Evolutionary conservation across 495 filamentous ascomycete species (phyloP).

Genomic region (Rhizodiscina lignyota): DNA sequence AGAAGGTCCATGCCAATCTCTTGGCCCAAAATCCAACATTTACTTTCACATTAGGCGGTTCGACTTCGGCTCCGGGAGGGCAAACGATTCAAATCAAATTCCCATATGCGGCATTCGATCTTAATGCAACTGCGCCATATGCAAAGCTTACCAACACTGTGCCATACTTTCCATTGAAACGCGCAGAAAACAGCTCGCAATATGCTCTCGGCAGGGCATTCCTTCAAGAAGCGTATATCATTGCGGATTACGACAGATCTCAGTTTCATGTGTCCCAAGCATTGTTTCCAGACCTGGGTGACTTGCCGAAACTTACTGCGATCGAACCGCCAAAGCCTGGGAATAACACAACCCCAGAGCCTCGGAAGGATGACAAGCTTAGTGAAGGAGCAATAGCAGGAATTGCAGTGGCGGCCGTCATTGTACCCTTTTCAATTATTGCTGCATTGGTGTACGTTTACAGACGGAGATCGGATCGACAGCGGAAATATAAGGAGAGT

Average conservation of each 20-base stretch:
- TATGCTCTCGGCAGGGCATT: conserved; percentile 2
- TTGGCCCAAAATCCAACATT: background rate
- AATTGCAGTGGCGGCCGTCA: conserved; percentile 4
- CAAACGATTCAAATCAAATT: conserved; percentile 1
- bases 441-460: too few species aligned
- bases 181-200: conserved; percentile 2
- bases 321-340: background rate
- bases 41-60: background rate
- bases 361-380: background rate
- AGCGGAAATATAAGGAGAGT: too few species aligned
- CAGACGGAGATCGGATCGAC: too few species aligned
- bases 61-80: background rate
- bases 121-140: conserved; percentile 3
- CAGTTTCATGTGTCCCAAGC: conserved; percentile 2
- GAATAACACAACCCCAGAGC: conserved; percentile 1
- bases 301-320: too few species aligned
- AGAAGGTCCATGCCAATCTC: background rate
- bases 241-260: conserved; percentile 2
- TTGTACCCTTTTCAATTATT: background rate
- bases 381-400: conserved; percentile 4
- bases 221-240: conserved; percentile 2
- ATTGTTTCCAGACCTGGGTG: too few species aligned
- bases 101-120: conserved; percentile 3
- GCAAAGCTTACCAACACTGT: conserved; percentile 1
- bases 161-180: conserved; percentile 3